phyloP scores from a whole-genome alignment of 345 rosid genomes.

The Reutealis trisperma region DNA sequence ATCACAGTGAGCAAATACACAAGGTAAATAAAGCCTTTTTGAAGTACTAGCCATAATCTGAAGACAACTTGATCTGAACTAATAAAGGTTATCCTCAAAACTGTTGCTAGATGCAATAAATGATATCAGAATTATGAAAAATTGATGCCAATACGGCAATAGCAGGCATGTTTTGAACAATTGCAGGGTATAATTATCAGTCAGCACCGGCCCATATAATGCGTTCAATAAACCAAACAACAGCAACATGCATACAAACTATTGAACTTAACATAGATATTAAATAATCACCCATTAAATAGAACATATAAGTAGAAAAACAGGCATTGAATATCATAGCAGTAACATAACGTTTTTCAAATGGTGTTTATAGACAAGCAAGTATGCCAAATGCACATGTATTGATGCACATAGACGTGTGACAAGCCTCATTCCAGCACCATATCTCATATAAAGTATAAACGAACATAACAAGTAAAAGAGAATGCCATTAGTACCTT shows the following conservation, averaged over 20 bases:
- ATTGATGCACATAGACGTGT: background rate
- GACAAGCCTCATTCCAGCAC: slow-evolving; percentile 2
- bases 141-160: background rate
- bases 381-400: background rate
- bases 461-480: background rate
- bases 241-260: background rate
- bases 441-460: background rate
- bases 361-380: background rate
- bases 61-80: background rate
- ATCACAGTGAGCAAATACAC: background rate
- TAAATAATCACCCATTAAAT: background rate
- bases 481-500: slow-evolving; percentile 53
- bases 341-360: background rate
- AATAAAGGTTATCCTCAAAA: background rate
- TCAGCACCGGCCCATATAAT: background rate
- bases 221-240: background rate
- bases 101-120: background rate
- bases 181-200: background rate
- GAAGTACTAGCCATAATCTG: background rate
- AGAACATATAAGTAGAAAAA: background rate
- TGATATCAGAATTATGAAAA: background rate
- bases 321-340: background rate
- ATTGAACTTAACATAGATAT: background rate
- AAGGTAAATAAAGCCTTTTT: background rate
- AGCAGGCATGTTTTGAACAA: background rate